These are phyloP conservation scores for Entelexis paramagnoliae DNA, from an alignment of 1,139 yeast species.

Conservation along the genomic window DNA sequence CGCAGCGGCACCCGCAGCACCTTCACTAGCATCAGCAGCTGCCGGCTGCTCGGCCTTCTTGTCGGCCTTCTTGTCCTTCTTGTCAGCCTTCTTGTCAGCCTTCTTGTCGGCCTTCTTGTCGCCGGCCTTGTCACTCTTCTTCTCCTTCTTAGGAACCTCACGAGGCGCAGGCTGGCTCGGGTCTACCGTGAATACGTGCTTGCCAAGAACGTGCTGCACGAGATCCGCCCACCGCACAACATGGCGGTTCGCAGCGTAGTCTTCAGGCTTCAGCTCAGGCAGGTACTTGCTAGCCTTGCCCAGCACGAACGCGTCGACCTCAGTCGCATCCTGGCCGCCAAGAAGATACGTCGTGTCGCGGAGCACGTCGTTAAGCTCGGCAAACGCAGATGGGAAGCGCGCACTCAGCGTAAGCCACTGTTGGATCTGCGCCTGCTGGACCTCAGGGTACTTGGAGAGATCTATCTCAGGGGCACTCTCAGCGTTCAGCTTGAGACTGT, in stretches of 20 bases:
- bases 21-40: slow-evolving; percentile 13
- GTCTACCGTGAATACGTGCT: slow-evolving; percentile 45
- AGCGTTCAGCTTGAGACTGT: slow-evolving; percentile 23
- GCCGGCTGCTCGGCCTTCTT: slow-evolving; percentile 10
- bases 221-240: slow-evolving; percentile 85
- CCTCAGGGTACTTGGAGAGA: slow-evolving; percentile 25
- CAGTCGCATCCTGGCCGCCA: slow-evolving; percentile 51
- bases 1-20: slow-evolving; percentile 22
- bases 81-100: slow-evolving; percentile 19
- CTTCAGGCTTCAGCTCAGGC: slow-evolving; percentile 47
- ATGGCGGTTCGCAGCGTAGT: slow-evolving; percentile 57
- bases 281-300: slow-evolving; percentile 54
- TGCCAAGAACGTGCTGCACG: slow-evolving; percentile 53
- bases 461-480: slow-evolving; percentile 23
- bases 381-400: slow-evolving; percentile 47
- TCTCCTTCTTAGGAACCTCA: slow-evolving; percentile 53
- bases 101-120: slow-evolving; percentile 31
- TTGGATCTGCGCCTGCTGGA: slow-evolving; percentile 59
- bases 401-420: slow-evolving; percentile 70
- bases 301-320: slow-evolving; percentile 59
- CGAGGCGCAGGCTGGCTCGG: slow-evolving; percentile 57
- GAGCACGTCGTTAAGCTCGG: slow-evolving; percentile 56
- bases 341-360: slow-evolving; percentile 59
- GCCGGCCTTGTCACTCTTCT: slow-evolving; percentile 33
- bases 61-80: slow-evolving; percentile 19